Conservation (phyloP, 805 yeast species). For the Saccharomycopsis javanensis region DNA sequence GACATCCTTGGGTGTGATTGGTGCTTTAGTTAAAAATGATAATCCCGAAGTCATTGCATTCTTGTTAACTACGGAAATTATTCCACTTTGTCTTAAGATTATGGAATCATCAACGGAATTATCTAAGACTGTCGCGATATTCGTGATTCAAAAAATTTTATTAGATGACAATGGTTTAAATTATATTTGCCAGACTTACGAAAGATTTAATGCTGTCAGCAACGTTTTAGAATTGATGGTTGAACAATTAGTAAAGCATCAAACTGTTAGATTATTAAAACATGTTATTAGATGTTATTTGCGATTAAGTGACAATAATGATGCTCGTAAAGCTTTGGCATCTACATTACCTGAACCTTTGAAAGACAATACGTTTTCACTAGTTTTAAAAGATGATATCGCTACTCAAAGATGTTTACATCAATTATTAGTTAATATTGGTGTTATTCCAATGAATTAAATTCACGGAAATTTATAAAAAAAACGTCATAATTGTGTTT, state of each 20-base stretch:
- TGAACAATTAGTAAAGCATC: conserved; percentile 65
- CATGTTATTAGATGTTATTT: conserved; percentile 92
- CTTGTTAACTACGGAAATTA: conserved; percentile 88
- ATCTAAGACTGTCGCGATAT: conserved; percentile 92
- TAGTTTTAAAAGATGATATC: conserved; percentile 71
- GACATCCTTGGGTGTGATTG: conserved; percentile 92
- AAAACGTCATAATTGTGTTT: not conserved
- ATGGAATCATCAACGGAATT: conserved; percentile 94
- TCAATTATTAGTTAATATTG: conserved; percentile 37
- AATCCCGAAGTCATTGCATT: conserved; percentile 91
- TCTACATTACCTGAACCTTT: conserved; percentile 80
- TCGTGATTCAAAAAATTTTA: conserved; percentile 86
- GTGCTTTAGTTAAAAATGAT: conserved; percentile 93
- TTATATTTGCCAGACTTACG: conserved; percentile 91
- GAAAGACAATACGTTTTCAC: conserved; percentile 76
- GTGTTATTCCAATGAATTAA: not conserved
- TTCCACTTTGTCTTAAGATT: conserved; percentile 85
- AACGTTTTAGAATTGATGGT: conserved; percentile 83
- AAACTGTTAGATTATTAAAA: conserved; percentile 76
- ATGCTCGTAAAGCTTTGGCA: conserved; percentile 80
- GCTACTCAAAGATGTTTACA: conserved; percentile 82
- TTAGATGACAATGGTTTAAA: conserved; percentile 85
- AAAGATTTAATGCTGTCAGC: conserved; percentile 88
- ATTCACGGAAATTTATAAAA: not conserved
- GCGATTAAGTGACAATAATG: conserved; percentile 79